Conservation (phyloP, 257 asterid species). For the Petunia axillaris region DNA sequence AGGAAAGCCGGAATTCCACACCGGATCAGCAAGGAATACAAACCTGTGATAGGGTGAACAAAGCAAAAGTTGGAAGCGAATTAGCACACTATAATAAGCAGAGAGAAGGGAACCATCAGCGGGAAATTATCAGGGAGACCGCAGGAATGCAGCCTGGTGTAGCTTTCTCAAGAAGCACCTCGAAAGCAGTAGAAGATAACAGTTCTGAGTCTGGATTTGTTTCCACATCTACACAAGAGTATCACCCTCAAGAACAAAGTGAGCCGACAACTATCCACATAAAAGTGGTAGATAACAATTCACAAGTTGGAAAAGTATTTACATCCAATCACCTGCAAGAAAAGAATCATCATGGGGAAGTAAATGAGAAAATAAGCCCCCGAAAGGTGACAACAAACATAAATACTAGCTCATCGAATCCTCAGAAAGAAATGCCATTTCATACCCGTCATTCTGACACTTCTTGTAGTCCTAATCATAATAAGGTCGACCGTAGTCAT, state of each 20-base stretch:
- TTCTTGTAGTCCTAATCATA: constrained; percentile 26
- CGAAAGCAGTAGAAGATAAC: constrained; percentile 31
- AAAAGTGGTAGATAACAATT: background rate
- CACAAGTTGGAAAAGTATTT: constrained; percentile 29
- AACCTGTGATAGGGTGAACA: constrained; percentile 3
- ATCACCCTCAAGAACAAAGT: background rate
- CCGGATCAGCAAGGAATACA: background rate
- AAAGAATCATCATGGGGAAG: constrained; percentile 31
- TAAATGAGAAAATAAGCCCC: background rate
- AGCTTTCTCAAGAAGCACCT: constrained; percentile 28
- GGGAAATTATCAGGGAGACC: background rate
- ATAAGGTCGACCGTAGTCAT: constrained; percentile 23
- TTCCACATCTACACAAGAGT: background rate
- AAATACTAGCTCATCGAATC: constrained; percentile 26
- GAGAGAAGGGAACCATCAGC: constrained; percentile 6
- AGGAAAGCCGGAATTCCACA: background rate
- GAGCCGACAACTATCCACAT: background rate
- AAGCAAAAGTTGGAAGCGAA: constrained; percentile 16
- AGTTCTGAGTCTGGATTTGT: background rate
- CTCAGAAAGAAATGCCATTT: constrained; percentile 26
- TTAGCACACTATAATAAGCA: background rate
- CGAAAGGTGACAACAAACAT: background rate
- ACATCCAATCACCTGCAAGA: constrained; percentile 31
- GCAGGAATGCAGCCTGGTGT: constrained; percentile 33
- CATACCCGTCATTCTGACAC: constrained; percentile 30